Percentiles rank a stretch among this genome's conserved stretches.
Evolutionary conservation across 768 basidiomycete genomes (phyloP).

Genomic region (Naematelia aurantialba): DNA sequence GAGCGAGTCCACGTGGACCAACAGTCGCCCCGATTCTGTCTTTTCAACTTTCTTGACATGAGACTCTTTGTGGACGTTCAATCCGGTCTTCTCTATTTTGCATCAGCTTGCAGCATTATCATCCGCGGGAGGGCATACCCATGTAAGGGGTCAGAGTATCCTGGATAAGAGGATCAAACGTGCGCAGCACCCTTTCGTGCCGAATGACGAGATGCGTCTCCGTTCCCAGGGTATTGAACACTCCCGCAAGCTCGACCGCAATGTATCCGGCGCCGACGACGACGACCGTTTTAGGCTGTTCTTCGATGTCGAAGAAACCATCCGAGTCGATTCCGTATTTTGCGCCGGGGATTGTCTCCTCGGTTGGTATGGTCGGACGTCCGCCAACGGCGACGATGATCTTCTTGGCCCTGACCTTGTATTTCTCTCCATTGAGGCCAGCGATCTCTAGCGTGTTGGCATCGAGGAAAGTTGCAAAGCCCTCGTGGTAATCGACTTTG

Average conservation of each 20-base stretch:
- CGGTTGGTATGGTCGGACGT: slow-evolving; percentile 70
- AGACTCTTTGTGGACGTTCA: slow-evolving; percentile 76
- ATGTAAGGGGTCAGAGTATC: slow-evolving; percentile 84
- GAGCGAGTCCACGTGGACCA: slow-evolving; percentile 64
- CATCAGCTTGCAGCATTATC: slow-evolving; percentile 3
- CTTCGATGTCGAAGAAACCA: slow-evolving; percentile 87
- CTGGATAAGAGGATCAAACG: slow-evolving; percentile 83
- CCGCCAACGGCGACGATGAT: slow-evolving; percentile 86
- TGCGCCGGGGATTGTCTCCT: slow-evolving; percentile 80
- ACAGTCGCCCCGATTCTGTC: slow-evolving; percentile 61
- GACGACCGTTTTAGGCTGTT: slow-evolving; percentile 87
- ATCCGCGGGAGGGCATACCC: slow-evolving; percentile 46
- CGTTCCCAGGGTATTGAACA: slow-evolving; percentile 82
- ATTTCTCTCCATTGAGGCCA: slow-evolving; percentile 59
- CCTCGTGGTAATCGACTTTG: slow-evolving; percentile 78
- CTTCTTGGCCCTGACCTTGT: slow-evolving; percentile 69
- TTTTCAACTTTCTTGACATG: slow-evolving; percentile 72
- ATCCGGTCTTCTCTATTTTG: slow-evolving; percentile 69
- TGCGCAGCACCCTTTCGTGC: slow-evolving; percentile 80
- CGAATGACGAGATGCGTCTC: slow-evolving; percentile 93
- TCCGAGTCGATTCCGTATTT: slow-evolving; percentile 82
- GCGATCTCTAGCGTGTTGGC: slow-evolving; percentile 70
- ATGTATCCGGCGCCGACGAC: slow-evolving; percentile 98
- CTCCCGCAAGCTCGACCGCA: slow-evolving; percentile 91
- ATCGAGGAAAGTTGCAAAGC: slow-evolving; percentile 69